Percentiles rank a stretch among this genome's conserved stretches.
Conservation (phyloP, 148 eudicot genomes). For the Vaccinium darrowii region DNA sequence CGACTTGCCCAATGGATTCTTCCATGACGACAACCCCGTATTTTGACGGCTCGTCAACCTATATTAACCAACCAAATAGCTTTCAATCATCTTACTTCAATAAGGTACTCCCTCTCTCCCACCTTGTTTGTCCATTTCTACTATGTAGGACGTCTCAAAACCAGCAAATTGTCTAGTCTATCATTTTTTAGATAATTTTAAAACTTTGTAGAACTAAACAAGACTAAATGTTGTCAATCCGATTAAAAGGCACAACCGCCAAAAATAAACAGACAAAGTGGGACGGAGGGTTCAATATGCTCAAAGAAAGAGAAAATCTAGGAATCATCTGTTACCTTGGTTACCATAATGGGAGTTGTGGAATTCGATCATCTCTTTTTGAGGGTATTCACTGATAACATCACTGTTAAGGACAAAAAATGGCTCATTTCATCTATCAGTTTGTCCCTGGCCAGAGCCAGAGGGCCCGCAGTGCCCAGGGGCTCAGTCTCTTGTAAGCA, state of each 20-base stretch:
- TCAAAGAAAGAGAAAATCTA: not conserved
- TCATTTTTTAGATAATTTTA: not conserved
- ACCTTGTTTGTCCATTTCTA: not conserved
- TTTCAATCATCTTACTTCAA: not conserved
- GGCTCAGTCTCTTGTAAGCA: slow-evolving; percentile 98
- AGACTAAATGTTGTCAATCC: not conserved
- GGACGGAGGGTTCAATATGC: slow-evolving; percentile 2
- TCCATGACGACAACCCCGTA: slow-evolving; percentile 93
- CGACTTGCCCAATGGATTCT: slow-evolving; percentile 84
- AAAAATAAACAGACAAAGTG: not conserved
- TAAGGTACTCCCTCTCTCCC: not conserved
- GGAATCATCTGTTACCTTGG: slow-evolving; percentile 55
- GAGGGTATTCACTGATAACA: slow-evolving; percentile 89
- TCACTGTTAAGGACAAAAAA: slow-evolving; percentile 96
- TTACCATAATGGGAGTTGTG: slow-evolving; percentile 92
- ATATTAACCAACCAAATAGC: slow-evolving; percentile 20
- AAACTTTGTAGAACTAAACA: not conserved
- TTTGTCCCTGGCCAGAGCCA: slow-evolving; percentile 91
- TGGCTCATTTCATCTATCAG: slow-evolving; percentile 66
- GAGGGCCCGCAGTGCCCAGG: slow-evolving; percentile 94
- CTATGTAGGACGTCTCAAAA: not conserved
- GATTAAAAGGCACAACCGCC: not conserved
- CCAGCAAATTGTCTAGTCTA: not conserved
- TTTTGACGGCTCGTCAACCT: slow-evolving; percentile 97
- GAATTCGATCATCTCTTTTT: slow-evolving; percentile 75